Evolutionary conservation across 108 stramenopile species (phyloP).

Genomic region (Cylindrotheca fusiformis): DNA sequence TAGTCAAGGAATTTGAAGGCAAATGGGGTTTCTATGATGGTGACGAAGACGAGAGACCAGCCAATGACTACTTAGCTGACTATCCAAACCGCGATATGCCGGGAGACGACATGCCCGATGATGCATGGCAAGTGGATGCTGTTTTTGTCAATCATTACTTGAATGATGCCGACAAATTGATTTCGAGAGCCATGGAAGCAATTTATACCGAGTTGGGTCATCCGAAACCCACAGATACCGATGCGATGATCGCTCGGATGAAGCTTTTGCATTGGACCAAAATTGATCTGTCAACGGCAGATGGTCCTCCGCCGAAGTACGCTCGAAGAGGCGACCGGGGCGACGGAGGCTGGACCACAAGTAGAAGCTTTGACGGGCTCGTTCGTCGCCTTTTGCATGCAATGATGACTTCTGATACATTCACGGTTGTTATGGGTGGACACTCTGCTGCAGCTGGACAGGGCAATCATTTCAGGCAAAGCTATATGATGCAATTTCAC

Average conservation of each 20-base stretch:
- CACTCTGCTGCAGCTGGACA: conserved; percentile 58
- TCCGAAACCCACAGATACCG: conserved; percentile 52
- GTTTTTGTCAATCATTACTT: conserved; percentile 83
- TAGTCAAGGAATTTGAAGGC: conserved; percentile 35
- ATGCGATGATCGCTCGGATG: conserved; percentile 38
- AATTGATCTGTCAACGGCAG: conserved; percentile 39
- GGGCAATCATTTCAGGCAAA: conserved; percentile 75
- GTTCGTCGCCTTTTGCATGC: conserved; percentile 78
- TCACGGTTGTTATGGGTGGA: conserved; percentile 73
- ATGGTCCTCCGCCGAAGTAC: conserved; percentile 32
- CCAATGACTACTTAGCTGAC: conserved; percentile 46
- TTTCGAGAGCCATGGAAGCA: conserved; percentile 67
- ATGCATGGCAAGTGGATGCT: conserved; percentile 86
- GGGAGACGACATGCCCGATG: conserved; percentile 66
- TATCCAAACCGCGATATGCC: conserved; percentile 62
- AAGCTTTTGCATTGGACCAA: conserved; percentile 61
- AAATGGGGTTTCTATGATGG: conserved; percentile 83
- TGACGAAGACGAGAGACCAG: conserved; percentile 63
- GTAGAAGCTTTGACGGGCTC: conserved; percentile 61
- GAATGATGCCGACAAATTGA: conserved; percentile 66
- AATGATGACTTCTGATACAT: conserved; percentile 80
- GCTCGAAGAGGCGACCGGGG: conserved; percentile 22
- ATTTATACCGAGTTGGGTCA: conserved; percentile 72
- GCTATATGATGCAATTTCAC: conserved; percentile 69
- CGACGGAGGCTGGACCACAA: conserved; percentile 80